These are phyloP conservation scores for Seiridium unicorne DNA, from an alignment of 2,329 filamentous ascomycete genomes.

Conservation along the genomic window DNA sequence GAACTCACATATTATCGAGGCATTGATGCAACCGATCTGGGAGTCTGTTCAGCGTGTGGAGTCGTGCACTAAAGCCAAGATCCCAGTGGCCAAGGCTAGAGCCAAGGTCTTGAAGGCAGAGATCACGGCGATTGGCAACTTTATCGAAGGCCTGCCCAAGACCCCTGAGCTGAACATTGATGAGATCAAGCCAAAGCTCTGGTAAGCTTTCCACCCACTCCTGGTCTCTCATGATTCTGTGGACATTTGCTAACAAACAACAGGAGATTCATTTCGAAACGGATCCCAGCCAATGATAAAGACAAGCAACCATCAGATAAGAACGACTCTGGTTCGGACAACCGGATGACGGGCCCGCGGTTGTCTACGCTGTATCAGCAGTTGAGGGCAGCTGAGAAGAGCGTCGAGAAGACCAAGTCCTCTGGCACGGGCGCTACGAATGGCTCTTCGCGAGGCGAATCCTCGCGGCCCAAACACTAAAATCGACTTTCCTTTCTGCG, in stretches of 20 bases:
- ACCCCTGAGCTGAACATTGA: slow-evolving; percentile 25
- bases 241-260: slow-evolving; percentile 14
- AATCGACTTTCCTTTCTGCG: background rate
- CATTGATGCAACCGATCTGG: slow-evolving; percentile 33
- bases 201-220: slow-evolving; percentile 18
- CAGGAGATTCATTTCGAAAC: slow-evolving; percentile 33
- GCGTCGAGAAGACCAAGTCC: slow-evolving; percentile 20
- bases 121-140: slow-evolving; percentile 32
- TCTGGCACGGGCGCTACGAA: slow-evolving; percentile 20
- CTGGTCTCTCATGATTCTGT: background rate
- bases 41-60: slow-evolving; percentile 28
- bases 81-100: slow-evolving; percentile 29
- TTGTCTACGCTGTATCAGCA: slow-evolving; percentile 29
- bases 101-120: slow-evolving; percentile 31
- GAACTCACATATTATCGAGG: slow-evolving; percentile 28
- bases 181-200: slow-evolving; percentile 33
- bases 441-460: slow-evolving; percentile 22
- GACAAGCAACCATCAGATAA: slow-evolving; percentile 19
- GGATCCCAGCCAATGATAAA: slow-evolving; percentile 28
- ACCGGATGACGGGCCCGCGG: slow-evolving; percentile 30
- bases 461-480: slow-evolving; percentile 21
- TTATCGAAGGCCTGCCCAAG: slow-evolving; percentile 30
- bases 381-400: slow-evolving; percentile 24
- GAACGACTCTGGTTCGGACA: slow-evolving; percentile 16
- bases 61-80: slow-evolving; percentile 30